phyloP scores from a whole-genome alignment of 2,329 filamentous ascomycete species.

The Trichoderma sp. region DNA sequence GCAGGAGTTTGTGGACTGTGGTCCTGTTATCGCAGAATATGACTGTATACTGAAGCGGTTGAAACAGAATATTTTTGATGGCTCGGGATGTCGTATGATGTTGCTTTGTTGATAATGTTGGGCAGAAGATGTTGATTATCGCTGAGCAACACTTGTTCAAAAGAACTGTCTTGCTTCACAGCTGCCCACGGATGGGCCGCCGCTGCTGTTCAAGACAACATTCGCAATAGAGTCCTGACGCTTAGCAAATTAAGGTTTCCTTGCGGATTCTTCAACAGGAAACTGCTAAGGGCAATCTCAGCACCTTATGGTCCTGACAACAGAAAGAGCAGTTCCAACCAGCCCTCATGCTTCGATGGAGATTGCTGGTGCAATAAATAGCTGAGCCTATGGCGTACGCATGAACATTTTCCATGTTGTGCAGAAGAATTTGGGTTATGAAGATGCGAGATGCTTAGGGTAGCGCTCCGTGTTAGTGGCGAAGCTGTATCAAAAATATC shows the following conservation, averaged over 20 bases:
- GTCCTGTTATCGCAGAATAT: neutral
- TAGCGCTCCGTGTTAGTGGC: neutral
- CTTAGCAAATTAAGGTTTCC: conserved; percentile 12
- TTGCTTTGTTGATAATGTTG: neutral
- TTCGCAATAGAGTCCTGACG: conserved; percentile 16
- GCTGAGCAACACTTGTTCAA: neutral
- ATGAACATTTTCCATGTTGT: neutral
- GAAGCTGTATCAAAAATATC: conserved; percentile 17
- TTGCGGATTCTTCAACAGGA: conserved; percentile 10
- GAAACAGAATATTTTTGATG: neutral
- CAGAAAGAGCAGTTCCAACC: conserved; percentile 3
- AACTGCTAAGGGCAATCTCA: conserved; percentile 20
- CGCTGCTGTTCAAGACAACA: conserved; percentile 16
- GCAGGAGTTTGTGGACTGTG: neutral
- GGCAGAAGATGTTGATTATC: neutral
- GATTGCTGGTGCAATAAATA: neutral
- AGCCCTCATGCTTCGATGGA: conserved; percentile 10
- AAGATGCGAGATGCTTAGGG: neutral
- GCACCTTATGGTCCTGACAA: conserved; percentile 20
- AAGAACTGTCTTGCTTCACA: neutral
- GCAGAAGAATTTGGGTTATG: neutral
- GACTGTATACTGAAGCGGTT: neutral
- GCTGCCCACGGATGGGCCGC: neutral
- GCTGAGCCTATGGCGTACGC: conserved; percentile 12
- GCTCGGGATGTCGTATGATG: neutral